A percentile compares a stretch with the other conserved stretches of the same genome.
phyloP scores from a whole-genome alignment of 1,139 yeast genomes.

The Casaregolazyma lundiana region DNA sequence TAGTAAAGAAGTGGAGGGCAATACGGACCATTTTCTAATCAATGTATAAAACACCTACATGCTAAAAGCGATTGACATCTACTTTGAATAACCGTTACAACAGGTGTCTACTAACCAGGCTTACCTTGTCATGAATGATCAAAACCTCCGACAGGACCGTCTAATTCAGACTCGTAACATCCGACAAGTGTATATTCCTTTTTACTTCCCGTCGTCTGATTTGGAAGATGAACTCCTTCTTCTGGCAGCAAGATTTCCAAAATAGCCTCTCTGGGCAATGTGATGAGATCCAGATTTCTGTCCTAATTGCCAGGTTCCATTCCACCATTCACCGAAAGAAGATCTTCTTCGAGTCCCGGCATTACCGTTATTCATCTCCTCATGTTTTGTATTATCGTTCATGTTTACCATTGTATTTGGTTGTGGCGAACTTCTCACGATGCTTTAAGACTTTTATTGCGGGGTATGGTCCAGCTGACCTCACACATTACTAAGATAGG shows the following conservation, averaged over 20 bases:
- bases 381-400: constrained; percentile 1
- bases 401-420: background rate
- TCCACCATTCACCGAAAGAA: constrained; percentile 12
- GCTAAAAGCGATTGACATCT: no score
- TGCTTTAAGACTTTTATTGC: background rate
- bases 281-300: constrained; percentile 8
- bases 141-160: no score
- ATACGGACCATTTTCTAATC: no score
- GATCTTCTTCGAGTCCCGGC: constrained; percentile 2
- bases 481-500: background rate
- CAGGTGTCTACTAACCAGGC: no score
- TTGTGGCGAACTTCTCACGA: background rate
- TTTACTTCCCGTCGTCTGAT: constrained; percentile 7
- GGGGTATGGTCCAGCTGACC: constrained; percentile 1
- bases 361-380: background rate
- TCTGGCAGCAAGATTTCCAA: constrained; percentile 7
- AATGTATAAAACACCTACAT: no score
- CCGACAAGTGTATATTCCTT: background rate
- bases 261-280: constrained; percentile 9
- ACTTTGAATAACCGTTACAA: no score
- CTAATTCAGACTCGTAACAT: no score
- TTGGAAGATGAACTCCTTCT: constrained; percentile 8
- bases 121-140: no score
- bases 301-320: constrained; percentile 12
- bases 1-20: no score